A percentile compares a stretch with the other conserved stretches of the same genome.
These are phyloP conservation scores for Boletus mariae DNA, from an alignment of 1,284 basidiomycete species.

Conservation along the genomic window DNA sequence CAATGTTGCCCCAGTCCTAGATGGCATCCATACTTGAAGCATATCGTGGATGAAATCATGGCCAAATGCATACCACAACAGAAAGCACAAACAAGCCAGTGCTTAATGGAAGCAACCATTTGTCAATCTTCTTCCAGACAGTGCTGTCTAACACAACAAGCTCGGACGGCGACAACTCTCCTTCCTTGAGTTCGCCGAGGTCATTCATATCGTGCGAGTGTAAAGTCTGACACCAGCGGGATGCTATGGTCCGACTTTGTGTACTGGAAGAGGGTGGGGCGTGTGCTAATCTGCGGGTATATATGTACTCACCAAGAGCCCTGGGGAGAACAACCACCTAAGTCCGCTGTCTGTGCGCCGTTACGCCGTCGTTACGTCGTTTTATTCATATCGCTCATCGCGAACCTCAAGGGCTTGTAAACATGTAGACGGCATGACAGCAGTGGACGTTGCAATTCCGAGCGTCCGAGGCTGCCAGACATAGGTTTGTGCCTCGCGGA, in stretches of 20 bases:
- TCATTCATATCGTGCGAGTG: background rate
- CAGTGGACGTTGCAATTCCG: background rate
- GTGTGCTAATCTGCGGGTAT: background rate
- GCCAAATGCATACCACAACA: conserved; percentile 37
- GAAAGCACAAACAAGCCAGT: conserved; percentile 48
- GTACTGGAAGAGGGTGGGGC: background rate
- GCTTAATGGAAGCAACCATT: conserved; percentile 46
- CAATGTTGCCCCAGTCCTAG: background rate
- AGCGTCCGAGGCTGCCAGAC: background rate
- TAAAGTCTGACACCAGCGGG: background rate
- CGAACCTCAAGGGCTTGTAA: background rate
- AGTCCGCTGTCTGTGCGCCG: background rate
- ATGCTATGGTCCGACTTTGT: background rate
- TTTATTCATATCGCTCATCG: background rate
- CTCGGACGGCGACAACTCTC: conserved; percentile 9
- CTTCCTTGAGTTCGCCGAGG: conserved; percentile 3
- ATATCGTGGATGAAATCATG: background rate
- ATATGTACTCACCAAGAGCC: background rate
- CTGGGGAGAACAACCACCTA: background rate
- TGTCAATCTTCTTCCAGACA: conserved; percentile 51
- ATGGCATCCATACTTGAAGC: background rate
- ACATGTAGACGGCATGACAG: background rate
- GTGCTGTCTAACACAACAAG: conserved; percentile 26
- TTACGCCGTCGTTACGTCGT: background rate
- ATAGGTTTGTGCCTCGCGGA: background rate